phyloP scores from a whole-genome alignment of 1,284 basidiomycete species.

The Mycena citricolor region DNA sequence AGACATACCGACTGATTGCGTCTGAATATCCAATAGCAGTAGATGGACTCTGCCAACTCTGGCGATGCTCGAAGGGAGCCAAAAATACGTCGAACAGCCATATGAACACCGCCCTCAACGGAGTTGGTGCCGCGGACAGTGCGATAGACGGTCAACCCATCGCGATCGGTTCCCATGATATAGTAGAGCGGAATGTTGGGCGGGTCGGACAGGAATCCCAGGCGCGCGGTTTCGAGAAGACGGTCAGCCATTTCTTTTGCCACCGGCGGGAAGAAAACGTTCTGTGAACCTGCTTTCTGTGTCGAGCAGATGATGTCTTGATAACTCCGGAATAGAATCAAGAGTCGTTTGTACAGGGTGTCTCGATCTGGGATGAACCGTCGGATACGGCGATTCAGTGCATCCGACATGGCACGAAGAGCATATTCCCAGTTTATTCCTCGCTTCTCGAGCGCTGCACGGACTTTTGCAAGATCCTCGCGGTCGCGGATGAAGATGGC shows the following conservation, averaged over 20 bases:
- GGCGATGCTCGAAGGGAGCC: conserved; percentile 17
- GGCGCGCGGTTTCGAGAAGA: not conserved
- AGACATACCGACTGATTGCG: conserved; percentile 8
- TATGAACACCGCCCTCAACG: conserved; percentile 7
- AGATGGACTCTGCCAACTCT: conserved; percentile 1
- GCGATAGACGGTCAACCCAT: conserved; percentile 2
- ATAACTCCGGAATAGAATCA: not conserved
- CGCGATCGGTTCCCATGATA: not conserved
- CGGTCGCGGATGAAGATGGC: conserved; percentile 14
- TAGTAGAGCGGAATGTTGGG: conserved; percentile 13
- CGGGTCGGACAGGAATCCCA: conserved; percentile 5
- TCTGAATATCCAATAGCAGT: conserved; percentile 6
- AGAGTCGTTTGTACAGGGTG: not conserved
- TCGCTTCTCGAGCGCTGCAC: not conserved
- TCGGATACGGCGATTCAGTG: not conserved
- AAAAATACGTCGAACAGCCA: conserved; percentile 9
- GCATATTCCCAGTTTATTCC: conserved; percentile 5
- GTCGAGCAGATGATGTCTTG: not conserved
- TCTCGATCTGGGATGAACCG: conserved; percentile 5
- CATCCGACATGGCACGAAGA: not conserved
- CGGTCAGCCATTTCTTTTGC: conserved; percentile 1
- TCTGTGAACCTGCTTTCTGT: too few relatives aligned
- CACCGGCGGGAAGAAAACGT: not conserved
- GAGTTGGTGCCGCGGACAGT: conserved; percentile 9
- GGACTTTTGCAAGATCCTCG: conserved; percentile 8